Conservation (phyloP, 768 basidiomycete genomes). For the Mrakia frigida region DNA sequence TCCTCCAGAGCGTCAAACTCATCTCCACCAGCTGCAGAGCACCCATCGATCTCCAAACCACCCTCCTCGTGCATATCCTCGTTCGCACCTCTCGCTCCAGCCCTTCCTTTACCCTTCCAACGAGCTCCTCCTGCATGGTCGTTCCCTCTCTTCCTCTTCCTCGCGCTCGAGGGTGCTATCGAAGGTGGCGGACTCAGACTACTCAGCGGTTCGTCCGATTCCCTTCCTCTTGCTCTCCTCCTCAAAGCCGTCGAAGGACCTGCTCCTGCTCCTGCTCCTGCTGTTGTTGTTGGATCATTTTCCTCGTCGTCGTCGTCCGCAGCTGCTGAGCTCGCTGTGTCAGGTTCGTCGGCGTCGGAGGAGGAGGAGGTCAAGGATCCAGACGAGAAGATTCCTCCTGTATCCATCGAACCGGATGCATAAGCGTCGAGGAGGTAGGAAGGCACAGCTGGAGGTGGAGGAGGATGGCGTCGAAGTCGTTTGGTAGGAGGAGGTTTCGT, state of each 20-base stretch:
- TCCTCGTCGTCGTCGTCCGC: background rate
- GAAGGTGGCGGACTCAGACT: slow-evolving; percentile 16
- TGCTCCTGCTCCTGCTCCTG: background rate
- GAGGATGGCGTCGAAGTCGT: background rate
- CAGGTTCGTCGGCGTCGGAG: slow-evolving; percentile 1
- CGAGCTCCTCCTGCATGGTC: background rate
- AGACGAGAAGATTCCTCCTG: background rate
- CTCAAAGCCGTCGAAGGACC: background rate
- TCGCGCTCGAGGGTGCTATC: background rate
- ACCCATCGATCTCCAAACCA: background rate
- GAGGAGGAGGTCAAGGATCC: background rate
- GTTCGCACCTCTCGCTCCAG: background rate
- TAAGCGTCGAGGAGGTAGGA: background rate
- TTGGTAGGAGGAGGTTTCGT: background rate
- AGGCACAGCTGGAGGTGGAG: background rate
- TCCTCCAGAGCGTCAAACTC: background rate
- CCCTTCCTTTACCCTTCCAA: slow-evolving; percentile 10
- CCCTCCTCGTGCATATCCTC: background rate
- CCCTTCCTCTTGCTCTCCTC: background rate
- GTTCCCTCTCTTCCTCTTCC: slow-evolving; percentile 20
- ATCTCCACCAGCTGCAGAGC: background rate
- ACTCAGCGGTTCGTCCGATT: background rate
- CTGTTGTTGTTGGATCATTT: too few species aligned
- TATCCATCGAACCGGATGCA: background rate
- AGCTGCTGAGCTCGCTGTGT: background rate